Conservation (phyloP, 441 rosid species). For the Gossypium davidsonii region DNA sequence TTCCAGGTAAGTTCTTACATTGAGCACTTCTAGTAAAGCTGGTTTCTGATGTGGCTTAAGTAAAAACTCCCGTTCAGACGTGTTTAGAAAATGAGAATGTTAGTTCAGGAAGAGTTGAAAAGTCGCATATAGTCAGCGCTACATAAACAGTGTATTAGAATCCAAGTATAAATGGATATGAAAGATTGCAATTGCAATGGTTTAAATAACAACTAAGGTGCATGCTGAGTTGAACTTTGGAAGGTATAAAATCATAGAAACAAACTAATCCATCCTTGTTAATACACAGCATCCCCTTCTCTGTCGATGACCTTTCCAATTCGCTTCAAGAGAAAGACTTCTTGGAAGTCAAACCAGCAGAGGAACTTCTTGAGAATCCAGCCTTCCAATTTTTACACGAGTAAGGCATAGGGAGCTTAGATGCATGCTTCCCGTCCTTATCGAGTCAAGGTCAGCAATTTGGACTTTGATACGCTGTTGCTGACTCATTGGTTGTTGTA, state of each 20-base stretch:
- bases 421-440: constrained; percentile 6
- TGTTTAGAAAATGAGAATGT: background rate
- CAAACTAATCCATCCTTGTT: constrained; percentile 14
- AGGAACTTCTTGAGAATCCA: constrained; percentile 74
- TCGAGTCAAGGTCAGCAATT: constrained; percentile 20
- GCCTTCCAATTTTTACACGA: constrained; percentile 84
- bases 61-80: background rate
- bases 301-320: constrained; percentile 77
- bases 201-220: background rate
- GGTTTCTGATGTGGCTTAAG: background rate
- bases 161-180: background rate
- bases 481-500: constrained; percentile 27
- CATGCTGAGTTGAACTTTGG: background rate
- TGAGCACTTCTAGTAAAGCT: background rate
- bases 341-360: constrained; percentile 75
- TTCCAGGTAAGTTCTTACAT: constrained; percentile 53
- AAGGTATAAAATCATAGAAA: background rate
- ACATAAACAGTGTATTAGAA: background rate
- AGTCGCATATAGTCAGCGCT: background rate
- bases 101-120: background rate
- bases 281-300: constrained; percentile 91
- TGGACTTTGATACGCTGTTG: constrained; percentile 11
- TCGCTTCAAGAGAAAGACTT: constrained; percentile 86
- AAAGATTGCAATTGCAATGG: background rate
- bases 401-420: constrained; percentile 30